Evolutionary conservation across 2,329 filamentous ascomycete genomes (phyloP).

Genomic region (Stenocarpella maydis): DNA sequence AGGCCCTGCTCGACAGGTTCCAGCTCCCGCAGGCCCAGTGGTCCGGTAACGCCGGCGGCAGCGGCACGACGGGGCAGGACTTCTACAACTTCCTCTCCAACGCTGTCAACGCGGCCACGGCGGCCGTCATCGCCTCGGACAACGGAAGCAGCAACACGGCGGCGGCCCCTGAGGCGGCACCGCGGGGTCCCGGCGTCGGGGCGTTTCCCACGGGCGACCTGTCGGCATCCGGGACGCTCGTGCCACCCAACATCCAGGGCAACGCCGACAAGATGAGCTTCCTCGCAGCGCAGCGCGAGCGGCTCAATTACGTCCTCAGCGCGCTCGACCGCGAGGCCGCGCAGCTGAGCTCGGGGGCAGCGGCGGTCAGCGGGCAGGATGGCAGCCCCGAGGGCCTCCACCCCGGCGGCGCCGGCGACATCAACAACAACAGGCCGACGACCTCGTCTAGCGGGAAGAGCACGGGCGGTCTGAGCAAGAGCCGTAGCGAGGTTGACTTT

Average conservation of each 20-base stretch:
- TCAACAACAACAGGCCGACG: slow-evolving; percentile 51
- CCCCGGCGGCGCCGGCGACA: slow-evolving; percentile 31
- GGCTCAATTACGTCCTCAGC: slow-evolving; percentile 75
- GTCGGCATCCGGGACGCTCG: slow-evolving; percentile 64
- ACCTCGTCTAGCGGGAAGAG: slow-evolving; percentile 55
- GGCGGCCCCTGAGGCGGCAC: slow-evolving; percentile 1
- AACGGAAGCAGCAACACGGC: slow-evolving; percentile 35
- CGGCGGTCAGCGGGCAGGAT: slow-evolving; percentile 7
- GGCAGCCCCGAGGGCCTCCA: slow-evolving; percentile 8
- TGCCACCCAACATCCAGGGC: slow-evolving; percentile 73
- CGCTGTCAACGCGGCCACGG: slow-evolving; percentile 71
- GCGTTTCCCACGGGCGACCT: slow-evolving; percentile 47
- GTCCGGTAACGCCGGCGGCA: slow-evolving; percentile 41
- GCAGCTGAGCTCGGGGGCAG: slow-evolving; percentile 56
- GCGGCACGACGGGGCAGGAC: slow-evolving; percentile 53
- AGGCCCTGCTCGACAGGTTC: slow-evolving; percentile 85
- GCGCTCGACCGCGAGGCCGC: slow-evolving; percentile 83
- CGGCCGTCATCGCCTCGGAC: slow-evolving; percentile 40
- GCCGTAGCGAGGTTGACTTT: slow-evolving; percentile 86
- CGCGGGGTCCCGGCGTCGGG: slow-evolving; percentile 44
- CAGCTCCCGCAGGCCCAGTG: slow-evolving; percentile 77
- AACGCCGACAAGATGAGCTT: slow-evolving; percentile 75
- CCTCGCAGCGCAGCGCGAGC: slow-evolving; percentile 80
- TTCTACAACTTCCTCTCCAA: slow-evolving; percentile 81
- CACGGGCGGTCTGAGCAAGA: slow-evolving; percentile 74